phyloP scores from a whole-genome alignment of 148 eudicot genomes.

The Rhododendron vialii region DNA sequence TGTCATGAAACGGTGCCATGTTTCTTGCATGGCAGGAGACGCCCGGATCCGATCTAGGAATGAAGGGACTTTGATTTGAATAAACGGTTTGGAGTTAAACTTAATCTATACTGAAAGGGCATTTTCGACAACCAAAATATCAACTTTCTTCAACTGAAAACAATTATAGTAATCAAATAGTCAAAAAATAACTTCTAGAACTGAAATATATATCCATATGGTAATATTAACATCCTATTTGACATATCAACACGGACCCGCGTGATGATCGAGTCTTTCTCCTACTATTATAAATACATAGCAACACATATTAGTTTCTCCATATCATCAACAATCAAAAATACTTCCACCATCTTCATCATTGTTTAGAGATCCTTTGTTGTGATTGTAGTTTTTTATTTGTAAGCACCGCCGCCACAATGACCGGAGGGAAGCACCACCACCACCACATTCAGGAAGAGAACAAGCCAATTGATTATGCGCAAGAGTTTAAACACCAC shows the following conservation, averaged over 20 bases:
- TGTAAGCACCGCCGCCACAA: neutral
- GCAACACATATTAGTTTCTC: neutral
- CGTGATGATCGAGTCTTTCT: neutral
- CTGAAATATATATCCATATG: neutral
- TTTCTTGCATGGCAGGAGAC: too few relatives aligned
- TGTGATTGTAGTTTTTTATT: neutral
- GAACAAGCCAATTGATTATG: constrained; percentile 4
- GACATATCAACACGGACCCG: neutral
- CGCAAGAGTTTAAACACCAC: constrained; percentile 40
- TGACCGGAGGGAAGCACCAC: constrained; percentile 17
- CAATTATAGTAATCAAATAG: neutral
- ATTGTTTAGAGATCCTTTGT: neutral
- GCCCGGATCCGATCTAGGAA: too few relatives aligned
- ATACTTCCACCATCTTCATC: neutral
- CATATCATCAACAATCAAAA: neutral
- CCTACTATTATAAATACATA: neutral
- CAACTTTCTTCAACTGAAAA: neutral
- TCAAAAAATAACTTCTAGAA: neutral
- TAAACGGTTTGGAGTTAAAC: neutral
- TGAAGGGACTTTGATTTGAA: neutral
- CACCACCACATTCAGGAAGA: constrained; percentile 14
- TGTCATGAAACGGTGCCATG: too few relatives aligned
- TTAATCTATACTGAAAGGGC: neutral
- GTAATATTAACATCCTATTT: neutral
- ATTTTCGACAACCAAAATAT: neutral